Percentiles rank a stretch among this genome's conserved stretches.
phyloP scores from a whole-genome alignment of 1,139 yeast species.

The Scheffersomyces parashehatae region DNA sequence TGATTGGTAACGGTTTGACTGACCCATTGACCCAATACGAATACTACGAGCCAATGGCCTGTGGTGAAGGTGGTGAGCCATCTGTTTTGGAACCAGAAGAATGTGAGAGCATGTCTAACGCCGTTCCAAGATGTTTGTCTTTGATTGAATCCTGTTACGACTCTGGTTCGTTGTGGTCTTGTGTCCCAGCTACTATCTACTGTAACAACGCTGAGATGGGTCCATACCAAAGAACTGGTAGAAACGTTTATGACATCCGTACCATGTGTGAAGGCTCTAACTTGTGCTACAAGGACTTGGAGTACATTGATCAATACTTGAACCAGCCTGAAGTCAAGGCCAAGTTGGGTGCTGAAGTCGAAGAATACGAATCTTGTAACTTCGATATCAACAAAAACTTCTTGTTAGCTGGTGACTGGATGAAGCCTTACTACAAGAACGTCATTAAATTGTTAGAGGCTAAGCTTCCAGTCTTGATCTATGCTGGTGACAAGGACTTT shows the following conservation, averaged over 20 bases:
- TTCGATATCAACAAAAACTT: constrained; percentile 82
- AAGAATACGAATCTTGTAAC: constrained; percentile 80
- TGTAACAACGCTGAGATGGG: constrained; percentile 87
- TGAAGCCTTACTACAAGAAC: constrained; percentile 79
- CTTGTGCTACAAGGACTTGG: constrained; percentile 76
- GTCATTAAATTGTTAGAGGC: constrained; percentile 57
- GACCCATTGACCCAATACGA: constrained; percentile 89
- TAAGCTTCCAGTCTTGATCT: constrained; percentile 68
- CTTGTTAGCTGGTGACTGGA: constrained; percentile 87
- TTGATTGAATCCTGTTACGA: constrained; percentile 82
- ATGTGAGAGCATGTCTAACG: constrained; percentile 72
- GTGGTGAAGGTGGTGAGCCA: constrained; percentile 90
- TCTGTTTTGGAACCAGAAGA: constrained; percentile 77
- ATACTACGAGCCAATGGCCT: constrained; percentile 95
- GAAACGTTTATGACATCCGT: constrained; percentile 92
- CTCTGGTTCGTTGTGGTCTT: constrained; percentile 76
- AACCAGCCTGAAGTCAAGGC: constrained; percentile 69
- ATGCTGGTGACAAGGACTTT: constrained; percentile 86
- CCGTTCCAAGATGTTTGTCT: constrained; percentile 78
- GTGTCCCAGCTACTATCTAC: constrained; percentile 92
- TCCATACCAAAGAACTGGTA: constrained; percentile 88
- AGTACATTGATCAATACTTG: constrained; percentile 66
- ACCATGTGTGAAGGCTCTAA: constrained; percentile 69
- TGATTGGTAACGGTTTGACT: constrained; percentile 95
- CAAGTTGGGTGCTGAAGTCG: constrained; percentile 92